Evolutionary conservation across 2,329 filamentous ascomycete species (phyloP).

Genomic region (Mollisia scopiformis): DNA sequence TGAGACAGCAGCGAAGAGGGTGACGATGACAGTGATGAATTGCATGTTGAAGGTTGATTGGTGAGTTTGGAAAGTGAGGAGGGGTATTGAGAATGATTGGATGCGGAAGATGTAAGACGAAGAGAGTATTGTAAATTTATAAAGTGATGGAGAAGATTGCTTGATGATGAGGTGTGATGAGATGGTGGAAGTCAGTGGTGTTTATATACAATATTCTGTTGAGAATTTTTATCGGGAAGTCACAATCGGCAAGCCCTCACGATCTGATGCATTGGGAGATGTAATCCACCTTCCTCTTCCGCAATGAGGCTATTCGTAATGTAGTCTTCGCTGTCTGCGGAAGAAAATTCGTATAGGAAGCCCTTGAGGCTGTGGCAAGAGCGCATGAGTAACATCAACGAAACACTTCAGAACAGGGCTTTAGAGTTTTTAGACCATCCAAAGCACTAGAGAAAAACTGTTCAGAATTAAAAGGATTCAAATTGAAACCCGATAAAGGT

Average conservation of each 20-base stretch:
- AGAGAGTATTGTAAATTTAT: no score
- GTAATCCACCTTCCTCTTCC: not conserved
- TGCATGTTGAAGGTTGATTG: conserved; percentile 2
- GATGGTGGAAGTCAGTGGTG: not conserved
- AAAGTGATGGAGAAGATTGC: not conserved
- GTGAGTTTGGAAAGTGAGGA: not conserved
- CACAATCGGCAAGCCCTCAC: not conserved
- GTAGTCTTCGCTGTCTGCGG: not conserved
- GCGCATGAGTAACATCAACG: not conserved
- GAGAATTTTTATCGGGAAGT: not conserved
- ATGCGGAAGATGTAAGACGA: not conserved
- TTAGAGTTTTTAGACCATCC: not conserved
- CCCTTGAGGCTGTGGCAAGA: not conserved
- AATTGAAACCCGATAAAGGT: not conserved
- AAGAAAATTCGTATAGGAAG: not conserved
- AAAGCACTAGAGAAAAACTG: not conserved
- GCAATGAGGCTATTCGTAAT: not conserved
- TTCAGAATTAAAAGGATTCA: not conserved
- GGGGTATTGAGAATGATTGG: not conserved
- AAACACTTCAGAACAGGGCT: not conserved
- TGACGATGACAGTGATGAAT: conserved; percentile 1
- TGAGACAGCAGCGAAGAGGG: not conserved
- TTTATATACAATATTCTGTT: not conserved
- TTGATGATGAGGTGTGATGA: not conserved
- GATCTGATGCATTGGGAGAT: not conserved